Percentiles rank a stretch among this genome's conserved stretches.
Evolutionary conservation across 129 eudicot species (phyloP).

Genomic region (Saposhnikovia divaricata): DNA sequence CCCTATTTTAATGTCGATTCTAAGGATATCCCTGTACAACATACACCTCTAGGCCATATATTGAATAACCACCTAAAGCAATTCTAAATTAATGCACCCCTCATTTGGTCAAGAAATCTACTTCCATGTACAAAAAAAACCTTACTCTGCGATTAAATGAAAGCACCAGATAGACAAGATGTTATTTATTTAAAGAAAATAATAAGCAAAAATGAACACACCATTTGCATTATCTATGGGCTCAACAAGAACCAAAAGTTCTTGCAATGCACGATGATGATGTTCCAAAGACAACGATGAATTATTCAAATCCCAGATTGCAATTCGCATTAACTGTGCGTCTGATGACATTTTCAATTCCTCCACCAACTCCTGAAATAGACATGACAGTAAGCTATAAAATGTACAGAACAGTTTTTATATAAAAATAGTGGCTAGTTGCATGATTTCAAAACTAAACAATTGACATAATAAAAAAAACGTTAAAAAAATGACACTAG

Average conservation of each 20-base stretch:
- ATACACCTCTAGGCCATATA: too few relatives aligned
- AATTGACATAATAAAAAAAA: too few relatives aligned
- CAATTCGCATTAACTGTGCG: constrained; percentile 68
- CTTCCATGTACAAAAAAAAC: not conserved
- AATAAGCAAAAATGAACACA: constrained; percentile 12
- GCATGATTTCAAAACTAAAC: too few relatives aligned
- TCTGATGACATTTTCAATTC: constrained; percentile 80
- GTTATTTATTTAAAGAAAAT: not conserved
- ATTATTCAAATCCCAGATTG: constrained; percentile 64
- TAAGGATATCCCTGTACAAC: too few relatives aligned
- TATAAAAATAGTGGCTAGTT: not conserved
- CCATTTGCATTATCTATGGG: constrained; percentile 87
- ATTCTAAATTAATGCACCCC: not conserved
- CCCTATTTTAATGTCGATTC: too few relatives aligned
- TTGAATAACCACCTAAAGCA: too few relatives aligned
- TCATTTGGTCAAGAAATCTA: not conserved
- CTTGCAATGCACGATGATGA: constrained; percentile 66
- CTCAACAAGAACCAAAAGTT: constrained; percentile 83
- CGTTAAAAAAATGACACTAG: not conserved
- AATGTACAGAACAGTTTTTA: not conserved
- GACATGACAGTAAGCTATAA: constrained; percentile 6
- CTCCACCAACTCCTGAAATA: constrained; percentile 70
- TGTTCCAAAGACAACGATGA: constrained; percentile 53
- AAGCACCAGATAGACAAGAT: not conserved
- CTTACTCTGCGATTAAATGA: not conserved